Base-by-base conservation (phyloP, 1,284 basidiomycete species). In the Xanthoconium separans region DNA sequence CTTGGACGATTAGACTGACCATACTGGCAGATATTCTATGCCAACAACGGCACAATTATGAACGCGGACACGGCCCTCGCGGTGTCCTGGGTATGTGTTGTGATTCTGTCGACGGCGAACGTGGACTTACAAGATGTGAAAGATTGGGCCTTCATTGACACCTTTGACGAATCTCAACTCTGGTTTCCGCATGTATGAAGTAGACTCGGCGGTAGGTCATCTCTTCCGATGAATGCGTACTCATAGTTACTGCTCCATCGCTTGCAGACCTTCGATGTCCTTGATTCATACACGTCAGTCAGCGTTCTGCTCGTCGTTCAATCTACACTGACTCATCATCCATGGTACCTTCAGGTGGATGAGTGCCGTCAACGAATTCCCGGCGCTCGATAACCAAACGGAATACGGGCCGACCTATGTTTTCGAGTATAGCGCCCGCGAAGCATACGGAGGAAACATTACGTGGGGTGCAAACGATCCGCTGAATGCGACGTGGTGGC, bases 181-280 rank as follows among this genome's bases (percentile, higher is more conserved):
- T 18, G 86, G 88, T 3, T 87, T 91, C 75, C 77, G 88, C 44
- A 76, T 91, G 51, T 90, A 90, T 64, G 85, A 89, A 67, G 83
- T 91, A 10, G 87, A 90, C 65, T 85, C 87, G 6, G 76, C 73
- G 52, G 84, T 85, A 60, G 44, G 80, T 70, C 16, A 15, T 41
- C n/a, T 42, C 40, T 43, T 34, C 2, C 6, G 0, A 15, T 20
- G 12, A 29, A 2, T 6, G 10, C 31, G 18, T 33, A 10, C 16
- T n/a, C 9, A 37, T 9, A 37, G n/a, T 16, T n/a, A 9, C 9
- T n/a, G 2, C 16, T 4, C 9, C 36, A n/a, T 16, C 16, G 16
- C 9, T 27, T 2, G 6, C 36, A 37, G 36, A 37, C 36, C 16
- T 37, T 37, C 15, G 36, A 37, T 37, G 4, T 37, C 4, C 36